phyloP scores from a whole-genome alignment of 768 basidiomycete species.

The Leccinum boreale region DNA sequence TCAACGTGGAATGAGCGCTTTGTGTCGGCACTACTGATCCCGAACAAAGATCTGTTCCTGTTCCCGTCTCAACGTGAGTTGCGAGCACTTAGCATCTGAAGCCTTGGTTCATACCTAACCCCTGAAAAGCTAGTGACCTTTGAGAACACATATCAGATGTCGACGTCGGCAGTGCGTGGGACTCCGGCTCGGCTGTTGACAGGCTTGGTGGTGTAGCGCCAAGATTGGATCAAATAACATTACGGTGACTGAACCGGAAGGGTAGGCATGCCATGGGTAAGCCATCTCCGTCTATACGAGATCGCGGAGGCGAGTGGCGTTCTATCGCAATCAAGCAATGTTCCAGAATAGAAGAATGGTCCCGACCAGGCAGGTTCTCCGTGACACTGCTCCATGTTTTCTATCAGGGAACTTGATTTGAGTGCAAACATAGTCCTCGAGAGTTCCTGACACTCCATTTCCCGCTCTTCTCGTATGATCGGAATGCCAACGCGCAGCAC shows the following conservation, averaged over 20 bases:
- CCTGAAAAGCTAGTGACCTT: constrained; percentile 1
- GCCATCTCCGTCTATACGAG: constrained; percentile 13
- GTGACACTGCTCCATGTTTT: constrained; percentile 6
- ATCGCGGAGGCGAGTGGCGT: constrained; percentile 21
- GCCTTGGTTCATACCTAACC: not conserved
- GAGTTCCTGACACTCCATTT: not conserved
- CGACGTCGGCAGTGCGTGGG: constrained; percentile 21
- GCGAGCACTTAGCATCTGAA: not conserved
- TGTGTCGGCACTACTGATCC: constrained; percentile 4
- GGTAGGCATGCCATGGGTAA: constrained; percentile 1
- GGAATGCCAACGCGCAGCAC: not conserved
- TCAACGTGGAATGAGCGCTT: constrained; percentile 5
- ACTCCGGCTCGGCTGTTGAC: constrained; percentile 17
- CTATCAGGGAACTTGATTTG: not conserved
- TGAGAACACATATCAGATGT: no score
- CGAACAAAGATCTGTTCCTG: not conserved
- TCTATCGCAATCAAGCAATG: constrained; percentile 1
- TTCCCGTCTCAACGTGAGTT: not conserved
- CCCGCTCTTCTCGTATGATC: constrained; percentile 12
- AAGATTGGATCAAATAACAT: not conserved
- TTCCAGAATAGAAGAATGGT: constrained; percentile 13
- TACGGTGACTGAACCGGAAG: constrained; percentile 12
- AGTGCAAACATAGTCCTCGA: not conserved
- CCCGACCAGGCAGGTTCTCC: not conserved
- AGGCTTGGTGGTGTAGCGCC: constrained; percentile 2